These are phyloP conservation scores for Colletotrichum australisinense DNA, from an alignment of 2,329 filamentous ascomycete species.

Conservation along the genomic window DNA sequence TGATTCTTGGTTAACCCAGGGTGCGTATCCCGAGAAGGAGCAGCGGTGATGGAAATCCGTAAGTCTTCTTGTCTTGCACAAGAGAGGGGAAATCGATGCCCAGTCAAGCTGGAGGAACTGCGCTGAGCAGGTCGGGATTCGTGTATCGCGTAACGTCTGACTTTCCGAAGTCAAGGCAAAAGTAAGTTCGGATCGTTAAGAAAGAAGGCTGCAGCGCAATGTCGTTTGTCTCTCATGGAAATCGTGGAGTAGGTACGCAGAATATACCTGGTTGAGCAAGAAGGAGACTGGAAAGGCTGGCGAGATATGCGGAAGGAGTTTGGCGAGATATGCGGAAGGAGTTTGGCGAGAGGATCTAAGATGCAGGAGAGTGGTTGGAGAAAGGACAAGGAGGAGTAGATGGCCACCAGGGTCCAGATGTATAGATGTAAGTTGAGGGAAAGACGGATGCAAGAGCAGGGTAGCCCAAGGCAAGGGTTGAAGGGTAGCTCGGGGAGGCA, in stretches of 20 bases:
- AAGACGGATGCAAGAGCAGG: constrained; percentile 10
- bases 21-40: neutral
- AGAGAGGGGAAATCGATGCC: neutral
- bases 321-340: neutral
- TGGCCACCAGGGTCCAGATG: constrained; percentile 33
- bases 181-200: neutral
- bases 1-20: neutral
- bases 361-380: neutral
- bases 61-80: constrained; percentile 4
- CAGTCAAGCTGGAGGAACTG: neutral
- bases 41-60: constrained; percentile 18
- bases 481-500: neutral
- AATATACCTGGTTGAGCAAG: neutral
- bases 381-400: neutral
- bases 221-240: neutral
- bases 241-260: neutral
- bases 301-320: neutral
- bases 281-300: neutral
- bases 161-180: neutral
- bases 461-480: neutral
- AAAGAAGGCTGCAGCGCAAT: neutral
- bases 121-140: neutral
- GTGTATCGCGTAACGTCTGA: neutral
- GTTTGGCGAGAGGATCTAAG: neutral
- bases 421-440: constrained; percentile 13